Conservation (phyloP, 2,329 filamentous ascomycete genomes). For the Exophiala sp. region DNA sequence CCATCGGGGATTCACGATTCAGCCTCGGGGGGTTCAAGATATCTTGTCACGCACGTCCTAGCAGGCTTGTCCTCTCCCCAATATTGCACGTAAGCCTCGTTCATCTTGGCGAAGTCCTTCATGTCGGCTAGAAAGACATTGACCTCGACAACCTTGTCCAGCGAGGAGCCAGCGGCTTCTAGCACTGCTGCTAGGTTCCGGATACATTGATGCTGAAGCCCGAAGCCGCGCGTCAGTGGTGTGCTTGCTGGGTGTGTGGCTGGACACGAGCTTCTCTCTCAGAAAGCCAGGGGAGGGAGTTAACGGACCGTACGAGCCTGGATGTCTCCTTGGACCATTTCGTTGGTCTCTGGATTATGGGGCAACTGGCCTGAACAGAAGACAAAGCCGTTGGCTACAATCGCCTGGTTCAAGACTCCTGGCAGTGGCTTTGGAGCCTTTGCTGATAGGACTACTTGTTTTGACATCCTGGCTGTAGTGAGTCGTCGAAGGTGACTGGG, state of each 20-base stretch:
- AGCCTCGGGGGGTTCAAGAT: too few relatives aligned
- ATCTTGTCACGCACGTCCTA: conserved; percentile 12
- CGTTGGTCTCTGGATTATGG: conserved; percentile 49
- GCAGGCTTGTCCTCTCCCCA: conserved; percentile 56
- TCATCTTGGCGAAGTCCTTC: conserved; percentile 68
- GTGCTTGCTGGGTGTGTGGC: too few relatives aligned
- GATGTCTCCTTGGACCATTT: conserved; percentile 53
- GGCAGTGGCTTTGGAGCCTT: conserved; percentile 50
- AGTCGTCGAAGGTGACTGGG: not conserved
- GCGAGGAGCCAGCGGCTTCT: conserved; percentile 52
- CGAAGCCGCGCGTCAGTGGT: too few relatives aligned
- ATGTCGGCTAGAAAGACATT: conserved; percentile 62
- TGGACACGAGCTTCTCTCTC: too few relatives aligned
- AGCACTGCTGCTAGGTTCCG: conserved; percentile 56
- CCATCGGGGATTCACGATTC: too few relatives aligned
- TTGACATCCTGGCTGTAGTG: conserved; percentile 20
- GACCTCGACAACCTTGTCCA: conserved; percentile 59
- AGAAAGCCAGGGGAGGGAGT: not conserved
- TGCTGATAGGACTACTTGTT: conserved; percentile 41
- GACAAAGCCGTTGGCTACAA: conserved; percentile 60
- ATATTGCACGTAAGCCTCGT: conserved; percentile 71
- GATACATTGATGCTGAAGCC: conserved; percentile 47
- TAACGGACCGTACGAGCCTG: conserved; percentile 48
- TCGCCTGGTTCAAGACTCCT: conserved; percentile 53
- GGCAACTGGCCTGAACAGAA: conserved; percentile 63